Base-by-base conservation (phyloP, 2,329 filamentous ascomycete genomes). In the Pyricularia sp. region DNA sequence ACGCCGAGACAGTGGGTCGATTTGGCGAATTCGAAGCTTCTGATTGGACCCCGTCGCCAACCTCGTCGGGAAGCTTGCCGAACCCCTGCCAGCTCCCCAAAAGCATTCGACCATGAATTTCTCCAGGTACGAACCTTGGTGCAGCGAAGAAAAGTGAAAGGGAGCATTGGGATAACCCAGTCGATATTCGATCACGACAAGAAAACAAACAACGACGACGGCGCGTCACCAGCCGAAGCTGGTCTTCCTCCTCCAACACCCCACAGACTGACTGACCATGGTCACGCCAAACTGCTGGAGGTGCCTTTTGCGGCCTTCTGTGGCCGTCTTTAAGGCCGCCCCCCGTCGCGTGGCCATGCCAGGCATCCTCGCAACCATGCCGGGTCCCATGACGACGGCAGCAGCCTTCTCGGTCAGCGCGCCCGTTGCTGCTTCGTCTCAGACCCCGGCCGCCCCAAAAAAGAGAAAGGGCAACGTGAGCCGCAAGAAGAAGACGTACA, bases 241-340 rank as follows among this genome's bases (percentile, higher is more conserved):
- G 28, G 62, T 22, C 49, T 59, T 55, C 44, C 30, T 9, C n/a
- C 62, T 26, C n/a, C 61, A 26, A 26, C 55, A 30, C 12, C 33
- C 33, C 33, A 28, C 13, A 30, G 55, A 59, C 12, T 28, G 24
- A 26, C 22, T 16, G 40, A 66, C 74, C 73, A 86, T 86, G 84
- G 81, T 82, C 72, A 82, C 81, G 66, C 75, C 78, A 65, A 82
- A 79, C 71, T 84, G 83, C 76, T 83, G 82, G 81, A 80, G 81
- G 76, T 85, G 83, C 75, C 78, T 86, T 57, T 76, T 79, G 66
- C 76, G 81, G 76, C 79, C 79, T 64, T 71, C 74, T 71, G 66
- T 70, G 73, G 68, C 72, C 71, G 72, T 69, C 72, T 4, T 59
- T 24, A 22, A 26, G 26, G 24, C 70, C 26, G 55, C 64, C 33